Evolutionary conservation across 441 rosid species (phyloP).

Genomic region (Jatropha podagrica): DNA sequence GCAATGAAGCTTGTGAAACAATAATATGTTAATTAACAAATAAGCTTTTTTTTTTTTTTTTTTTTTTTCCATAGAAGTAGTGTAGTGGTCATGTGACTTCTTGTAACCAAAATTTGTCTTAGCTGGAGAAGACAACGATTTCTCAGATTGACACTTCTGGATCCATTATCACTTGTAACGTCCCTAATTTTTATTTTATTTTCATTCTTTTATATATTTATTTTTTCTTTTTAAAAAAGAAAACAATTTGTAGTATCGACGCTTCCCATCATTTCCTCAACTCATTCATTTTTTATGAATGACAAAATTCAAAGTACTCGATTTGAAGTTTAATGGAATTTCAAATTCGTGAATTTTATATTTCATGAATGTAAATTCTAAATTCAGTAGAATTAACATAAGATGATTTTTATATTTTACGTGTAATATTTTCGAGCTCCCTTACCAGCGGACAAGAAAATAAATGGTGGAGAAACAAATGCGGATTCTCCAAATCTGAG

Average conservation of each 20-base stretch:
- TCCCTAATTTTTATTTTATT: background rate
- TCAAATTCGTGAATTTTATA: too few relatives aligned
- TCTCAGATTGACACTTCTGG: background rate
- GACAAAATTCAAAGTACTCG: too few relatives aligned
- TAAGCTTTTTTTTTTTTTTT: background rate
- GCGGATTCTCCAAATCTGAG: slow-evolving; percentile 1
- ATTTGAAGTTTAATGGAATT: too few relatives aligned
- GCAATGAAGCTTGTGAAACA: too few relatives aligned
- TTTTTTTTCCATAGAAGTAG: background rate
- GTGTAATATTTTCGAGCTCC: background rate
- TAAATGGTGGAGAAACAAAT: background rate
- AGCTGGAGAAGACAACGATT: too few relatives aligned
- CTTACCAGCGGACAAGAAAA: slow-evolving; percentile 17
- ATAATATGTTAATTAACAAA: background rate
- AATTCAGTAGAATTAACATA: background rate
- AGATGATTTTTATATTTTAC: too few relatives aligned
- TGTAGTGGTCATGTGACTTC: background rate
- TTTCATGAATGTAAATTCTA: too few relatives aligned
- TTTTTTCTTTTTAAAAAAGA: too few relatives aligned
- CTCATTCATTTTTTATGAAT: too few relatives aligned
- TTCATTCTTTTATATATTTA: too few relatives aligned
- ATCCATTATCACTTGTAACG: background rate
- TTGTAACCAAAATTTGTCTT: slow-evolving; percentile 2
- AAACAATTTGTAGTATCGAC: too few relatives aligned
- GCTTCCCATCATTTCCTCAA: too few relatives aligned